Percentiles rank a stretch among this genome's conserved stretches.
phyloP scores from a whole-genome alignment of 2,329 filamentous ascomycete genomes.

The Periglandula ipomoeae region DNA sequence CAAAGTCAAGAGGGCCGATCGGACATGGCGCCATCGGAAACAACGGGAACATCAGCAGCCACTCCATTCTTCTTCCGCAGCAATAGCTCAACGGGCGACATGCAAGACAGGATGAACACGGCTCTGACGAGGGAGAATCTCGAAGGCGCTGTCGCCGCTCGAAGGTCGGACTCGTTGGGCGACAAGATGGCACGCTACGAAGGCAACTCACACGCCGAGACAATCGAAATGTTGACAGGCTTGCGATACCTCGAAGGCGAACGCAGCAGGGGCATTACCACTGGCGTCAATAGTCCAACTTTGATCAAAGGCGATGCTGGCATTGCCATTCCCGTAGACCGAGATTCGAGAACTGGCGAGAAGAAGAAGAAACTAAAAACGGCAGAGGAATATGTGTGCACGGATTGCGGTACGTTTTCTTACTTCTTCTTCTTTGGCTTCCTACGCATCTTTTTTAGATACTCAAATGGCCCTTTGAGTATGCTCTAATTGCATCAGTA shows the following conservation, averaged over 20 bases:
- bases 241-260: slow-evolving; percentile 83
- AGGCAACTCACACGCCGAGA: slow-evolving; percentile 66
- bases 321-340: slow-evolving; percentile 73
- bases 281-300: slow-evolving; percentile 70
- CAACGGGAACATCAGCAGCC: slow-evolving; percentile 26
- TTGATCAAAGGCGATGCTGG: slow-evolving; percentile 80
- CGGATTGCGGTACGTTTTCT: slow-evolving; percentile 65
- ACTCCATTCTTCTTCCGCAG: slow-evolving; percentile 21
- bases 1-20: slow-evolving; percentile 49
- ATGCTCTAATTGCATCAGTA: neutral
- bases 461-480: neutral
- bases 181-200: slow-evolving; percentile 84
- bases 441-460: neutral
- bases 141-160: slow-evolving; percentile 59
- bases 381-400: slow-evolving; percentile 85
- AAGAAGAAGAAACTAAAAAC: slow-evolving; percentile 86
- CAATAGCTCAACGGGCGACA: slow-evolving; percentile 19
- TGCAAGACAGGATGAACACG: slow-evolving; percentile 53
- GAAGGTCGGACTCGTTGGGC: slow-evolving; percentile 63
- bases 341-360: slow-evolving; percentile 60
- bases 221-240: slow-evolving; percentile 88
- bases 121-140: slow-evolving; percentile 73
- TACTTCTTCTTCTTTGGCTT: neutral
- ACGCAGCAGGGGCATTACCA: slow-evolving; percentile 78
- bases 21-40: slow-evolving; percentile 42